A percentile compares a stretch with the other conserved stretches of the same genome.
Evolutionary conservation across 345 rosid species (phyloP).

Genomic region (Combretum micranthum): DNA sequence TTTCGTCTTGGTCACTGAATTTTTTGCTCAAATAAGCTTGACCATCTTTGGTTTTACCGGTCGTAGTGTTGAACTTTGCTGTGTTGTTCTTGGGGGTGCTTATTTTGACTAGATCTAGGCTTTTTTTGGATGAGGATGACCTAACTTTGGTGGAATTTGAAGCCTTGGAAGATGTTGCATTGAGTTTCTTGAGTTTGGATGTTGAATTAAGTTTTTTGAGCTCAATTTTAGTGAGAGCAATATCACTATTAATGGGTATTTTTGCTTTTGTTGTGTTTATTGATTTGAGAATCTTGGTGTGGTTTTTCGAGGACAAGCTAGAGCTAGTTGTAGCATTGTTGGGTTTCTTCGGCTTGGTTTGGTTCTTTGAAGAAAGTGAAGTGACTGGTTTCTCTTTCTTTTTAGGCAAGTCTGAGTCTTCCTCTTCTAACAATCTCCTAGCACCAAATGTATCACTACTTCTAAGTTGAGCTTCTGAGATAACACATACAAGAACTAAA

Average conservation of each 20-base stretch:
- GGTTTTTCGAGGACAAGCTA: slow-evolving; percentile 32
- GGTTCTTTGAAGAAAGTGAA: slow-evolving; percentile 29
- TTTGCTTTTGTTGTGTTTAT: slow-evolving; percentile 18
- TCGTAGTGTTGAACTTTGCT: slow-evolving; percentile 12
- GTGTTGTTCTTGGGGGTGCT: slow-evolving; percentile 26
- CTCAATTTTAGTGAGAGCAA: slow-evolving; percentile 14
- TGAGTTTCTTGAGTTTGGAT: slow-evolving; percentile 22
- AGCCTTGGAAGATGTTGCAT: slow-evolving; percentile 29
- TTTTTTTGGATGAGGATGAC: slow-evolving; percentile 25
- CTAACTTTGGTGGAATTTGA: slow-evolving; percentile 32
- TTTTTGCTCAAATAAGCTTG: too few species aligned
- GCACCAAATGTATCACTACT: slow-evolving; percentile 13
- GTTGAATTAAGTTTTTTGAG: slow-evolving; percentile 43
- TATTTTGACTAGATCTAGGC: slow-evolving; percentile 39
- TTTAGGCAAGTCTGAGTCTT: slow-evolving; percentile 6
- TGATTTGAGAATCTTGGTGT: slow-evolving; percentile 39
- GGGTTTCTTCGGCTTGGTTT: slow-evolving; percentile 16
- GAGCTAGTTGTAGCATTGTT: too few species aligned
- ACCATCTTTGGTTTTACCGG: slow-evolving; percentile 5
- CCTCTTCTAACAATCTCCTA: slow-evolving; percentile 69
- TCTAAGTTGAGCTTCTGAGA: too few species aligned
- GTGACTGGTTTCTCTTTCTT: slow-evolving; percentile 18
- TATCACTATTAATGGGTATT: slow-evolving; percentile 11
- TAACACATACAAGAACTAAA: too few species aligned
- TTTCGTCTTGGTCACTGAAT: too few species aligned